Evolutionary conservation across 75 land plant genomes (phyloP), one percentile per base, ranked within the genome.

Genomic region (Cupressus sempervirens): DNA sequence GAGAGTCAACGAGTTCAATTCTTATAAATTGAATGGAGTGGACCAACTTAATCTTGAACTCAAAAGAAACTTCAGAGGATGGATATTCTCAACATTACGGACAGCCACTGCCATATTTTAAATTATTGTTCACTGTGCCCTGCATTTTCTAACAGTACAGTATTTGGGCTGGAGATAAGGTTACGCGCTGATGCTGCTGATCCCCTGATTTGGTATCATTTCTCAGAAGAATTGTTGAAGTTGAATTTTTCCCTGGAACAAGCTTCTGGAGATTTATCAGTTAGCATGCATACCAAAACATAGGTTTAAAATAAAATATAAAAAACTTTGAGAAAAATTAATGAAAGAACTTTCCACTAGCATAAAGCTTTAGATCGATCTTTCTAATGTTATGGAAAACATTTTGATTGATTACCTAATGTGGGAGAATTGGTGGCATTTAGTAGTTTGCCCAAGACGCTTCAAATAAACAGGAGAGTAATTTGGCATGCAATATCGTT

Each of bases 191-290:
- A 5, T 36, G 79, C 29, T 79, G 81, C 48, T 79, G 81, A 23
- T 79, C n/a, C 14, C n/a, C 50, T 79, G 48, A 79, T 10, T n/a
- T 79, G 23, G 81, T 79, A 12, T 79, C 81, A 43, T 45, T 16
- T 48, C 8, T 43, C 81, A 3, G 50, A 43, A 46, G 13, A 76
- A 76, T 41, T 12, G 38, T 38, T 36, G 79, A 76, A 4, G 79
- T n/a, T n/a, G n/a, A n/a, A n/a, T n/a, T 58, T 58, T 20, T 26
- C 79, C 79, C 79, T 76, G 43, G 79, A 76, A 76, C 41, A 76
- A 76, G n/a, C 81, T 45, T 46, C 81, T 79, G 48, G 29, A 45
- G 46, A 45, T 79, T 45, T 8, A 79, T 10, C 23, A 45, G 81
- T 79, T 26, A 79, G 81, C 45, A 76, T 15, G 20, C 79, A 76